Evolutionary conservation across 2,329 filamentous ascomycete species (phyloP), one percentile per base, ranked within the genome.

Genomic region (Aspergillus fumigatiaffinis): DNA sequence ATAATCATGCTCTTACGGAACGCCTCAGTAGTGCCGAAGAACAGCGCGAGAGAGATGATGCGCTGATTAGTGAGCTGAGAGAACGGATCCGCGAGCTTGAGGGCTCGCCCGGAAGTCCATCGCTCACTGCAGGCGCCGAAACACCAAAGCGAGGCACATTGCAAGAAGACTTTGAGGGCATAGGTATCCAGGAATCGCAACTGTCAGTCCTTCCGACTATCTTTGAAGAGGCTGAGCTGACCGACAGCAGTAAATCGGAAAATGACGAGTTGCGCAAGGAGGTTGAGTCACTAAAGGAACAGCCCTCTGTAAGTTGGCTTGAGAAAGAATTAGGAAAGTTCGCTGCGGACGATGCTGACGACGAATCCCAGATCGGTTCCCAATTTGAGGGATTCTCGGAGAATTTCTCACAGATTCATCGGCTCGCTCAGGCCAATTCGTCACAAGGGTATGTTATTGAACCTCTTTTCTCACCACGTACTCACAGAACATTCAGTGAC

Each of bases 1-100:
- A 80, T 61, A 79, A 79, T 55, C 76, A 79, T 58, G 73, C 76
- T 14, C 69, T 80, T 17, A 76, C 75, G 7, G 76, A 77, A 57
- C 69, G 77, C 17, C 71, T 78, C 20, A 67, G 75, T 49, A 74
- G 74, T 56, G 72, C 76, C 1, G 72, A 76, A 53, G 77, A 79
- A 58, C 75, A 79, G 52, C 71, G 71, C 47, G 69, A 75, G 50
- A 66, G 75, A 59, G 74, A 77, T 41, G 73, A 77, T 58, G 70
- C 73, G 14, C 59, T 75, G 46, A 76, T 77, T 38, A 74, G 73
- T 57, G 75, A 77, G 59, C 64, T 77, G 46, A 68, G 75, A 47
- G 75, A 77, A 50, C 71, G 74, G n/a, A 71, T 76, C 38, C 70
- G 74, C 20, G 75, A 77, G 57, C 60, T 77, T n/a, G 71, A 77